Percentiles rank a stretch among this genome's conserved stretches.
These are phyloP conservation scores for Curvularia lunata DNA, from an alignment of 2,329 filamentous ascomycete species.

Conservation along the genomic window DNA sequence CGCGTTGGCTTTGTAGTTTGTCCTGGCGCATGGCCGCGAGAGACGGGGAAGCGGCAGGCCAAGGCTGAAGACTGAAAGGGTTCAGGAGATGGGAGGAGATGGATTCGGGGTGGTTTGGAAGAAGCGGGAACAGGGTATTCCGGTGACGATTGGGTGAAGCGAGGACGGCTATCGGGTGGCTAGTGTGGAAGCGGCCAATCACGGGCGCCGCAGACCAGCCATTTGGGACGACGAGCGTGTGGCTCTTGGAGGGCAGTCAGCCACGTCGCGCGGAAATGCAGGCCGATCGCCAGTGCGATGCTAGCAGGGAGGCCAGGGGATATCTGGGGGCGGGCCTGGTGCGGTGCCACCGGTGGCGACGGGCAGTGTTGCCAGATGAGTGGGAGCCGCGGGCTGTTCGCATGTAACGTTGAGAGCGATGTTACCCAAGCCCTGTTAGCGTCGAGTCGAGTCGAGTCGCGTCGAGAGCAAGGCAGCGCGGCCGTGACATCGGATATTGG, in stretches of 20 bases:
- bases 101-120: background rate
- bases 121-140: constrained; percentile 12
- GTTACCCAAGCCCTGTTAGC: constrained; percentile 23
- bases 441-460: background rate
- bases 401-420: constrained; percentile 23
- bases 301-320: constrained; percentile 2
- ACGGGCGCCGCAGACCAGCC: constrained; percentile 4
- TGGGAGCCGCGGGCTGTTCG: constrained; percentile 11
- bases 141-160: constrained; percentile 15
- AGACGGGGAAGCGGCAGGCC: constrained; percentile 12
- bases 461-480: too few species aligned
- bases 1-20: background rate
- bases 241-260: constrained; percentile 20
- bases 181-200: constrained; percentile 22
- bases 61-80: background rate
- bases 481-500: constrained; percentile 18
- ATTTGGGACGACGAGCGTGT: constrained; percentile 22
- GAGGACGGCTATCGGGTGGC: constrained; percentile 20
- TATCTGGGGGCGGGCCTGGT: constrained; percentile 11
- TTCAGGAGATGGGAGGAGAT: constrained; percentile 4
- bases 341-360: constrained; percentile 5
- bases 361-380: constrained; percentile 4
- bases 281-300: constrained; percentile 8
- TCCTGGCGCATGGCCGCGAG: background rate
- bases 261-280: constrained; percentile 22